These are phyloP conservation scores for Hanseniaspora jakobsenii DNA, from an alignment of 805 yeast genomes.

Conservation along the genomic window DNA sequence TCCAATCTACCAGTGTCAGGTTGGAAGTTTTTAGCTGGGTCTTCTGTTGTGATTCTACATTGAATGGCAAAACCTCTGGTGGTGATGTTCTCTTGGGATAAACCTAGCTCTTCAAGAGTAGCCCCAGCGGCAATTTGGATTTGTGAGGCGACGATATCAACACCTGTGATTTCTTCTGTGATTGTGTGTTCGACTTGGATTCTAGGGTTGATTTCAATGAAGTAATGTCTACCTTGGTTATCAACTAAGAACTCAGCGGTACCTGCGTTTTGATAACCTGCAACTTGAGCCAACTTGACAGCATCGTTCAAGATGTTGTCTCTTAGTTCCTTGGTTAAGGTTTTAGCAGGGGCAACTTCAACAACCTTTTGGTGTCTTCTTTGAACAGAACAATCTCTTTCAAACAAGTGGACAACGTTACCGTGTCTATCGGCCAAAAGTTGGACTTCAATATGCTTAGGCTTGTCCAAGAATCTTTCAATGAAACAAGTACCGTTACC, in stretches of 20 bases:
- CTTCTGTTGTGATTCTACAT: slow-evolving; percentile 98
- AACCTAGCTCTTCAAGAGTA: slow-evolving; percentile 75
- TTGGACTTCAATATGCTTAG: slow-evolving; percentile 97
- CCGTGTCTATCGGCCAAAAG: slow-evolving; percentile 87
- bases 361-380: slow-evolving; percentile 98
- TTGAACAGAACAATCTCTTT: slow-evolving; percentile 98
- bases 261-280: slow-evolving; percentile 93
- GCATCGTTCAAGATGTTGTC: slow-evolving; percentile 92
- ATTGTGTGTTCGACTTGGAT: slow-evolving; percentile 97
- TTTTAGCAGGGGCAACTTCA: slow-evolving; percentile 95
- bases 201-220: slow-evolving; percentile 96
- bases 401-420: slow-evolving; percentile 87
- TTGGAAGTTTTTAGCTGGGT: slow-evolving; percentile 90
- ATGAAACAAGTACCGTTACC: slow-evolving; percentile 98
- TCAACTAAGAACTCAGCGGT: slow-evolving; percentile 97
- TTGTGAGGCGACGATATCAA: slow-evolving; percentile 95
- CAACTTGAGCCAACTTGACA: slow-evolving; percentile 75
- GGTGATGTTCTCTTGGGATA: slow-evolving; percentile 87
- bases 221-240: slow-evolving; percentile 84
- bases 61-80: slow-evolving; percentile 97
- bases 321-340: slow-evolving; percentile 68
- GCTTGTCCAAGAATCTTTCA: slow-evolving; percentile 87
- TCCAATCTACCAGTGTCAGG: slow-evolving; percentile 98
- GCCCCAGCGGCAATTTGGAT: slow-evolving; percentile 99
- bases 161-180: slow-evolving; percentile 97